A percentile compares a stretch with the other conserved stretches of the same genome.
Conservation (phyloP, 2,329 filamentous ascomycete genomes). For the Colletotrichum echinochloae region DNA sequence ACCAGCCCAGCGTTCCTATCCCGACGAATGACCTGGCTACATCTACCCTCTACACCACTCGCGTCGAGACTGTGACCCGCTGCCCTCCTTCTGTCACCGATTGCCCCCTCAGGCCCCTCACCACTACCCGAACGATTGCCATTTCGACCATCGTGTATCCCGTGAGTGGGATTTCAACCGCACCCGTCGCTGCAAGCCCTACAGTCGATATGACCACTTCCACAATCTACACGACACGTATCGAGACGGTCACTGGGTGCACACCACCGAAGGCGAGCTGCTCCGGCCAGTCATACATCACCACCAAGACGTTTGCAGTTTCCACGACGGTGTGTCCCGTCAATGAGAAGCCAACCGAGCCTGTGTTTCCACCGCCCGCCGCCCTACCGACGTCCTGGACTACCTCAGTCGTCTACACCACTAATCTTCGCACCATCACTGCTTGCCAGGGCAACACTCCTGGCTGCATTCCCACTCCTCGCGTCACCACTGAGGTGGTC, state of each 20-base stretch:
- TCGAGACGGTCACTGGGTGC: constrained; percentile 40
- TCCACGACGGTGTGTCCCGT: constrained; percentile 55
- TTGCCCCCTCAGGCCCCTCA: constrained; percentile 50
- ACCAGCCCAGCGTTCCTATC: constrained; percentile 2
- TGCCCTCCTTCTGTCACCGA: constrained; percentile 59
- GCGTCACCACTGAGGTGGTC: constrained; percentile 54
- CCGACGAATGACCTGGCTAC: constrained; percentile 42
- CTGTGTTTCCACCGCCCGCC: background rate
- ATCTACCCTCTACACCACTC: constrained; percentile 55
- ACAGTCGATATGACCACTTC: constrained; percentile 39
- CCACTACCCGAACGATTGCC: constrained; percentile 52
- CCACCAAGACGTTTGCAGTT: constrained; percentile 53
- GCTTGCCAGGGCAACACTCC: constrained; percentile 29
- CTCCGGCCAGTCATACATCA: constrained; percentile 47
- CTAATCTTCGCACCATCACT: constrained; percentile 39
- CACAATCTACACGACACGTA: constrained; percentile 40
- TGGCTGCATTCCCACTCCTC: constrained; percentile 40
- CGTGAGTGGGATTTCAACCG: constrained; percentile 41
- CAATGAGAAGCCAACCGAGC: background rate
- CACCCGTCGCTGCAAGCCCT: constrained; percentile 31
- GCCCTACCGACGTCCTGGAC: constrained; percentile 6
- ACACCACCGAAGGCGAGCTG: constrained; percentile 36
- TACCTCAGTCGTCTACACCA: constrained; percentile 42
- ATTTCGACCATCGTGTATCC: constrained; percentile 58
- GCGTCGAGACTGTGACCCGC: constrained; percentile 66